Base-by-base conservation (phyloP, 768 basidiomycete genomes). In the Hebeloma cylindrosporum region DNA sequence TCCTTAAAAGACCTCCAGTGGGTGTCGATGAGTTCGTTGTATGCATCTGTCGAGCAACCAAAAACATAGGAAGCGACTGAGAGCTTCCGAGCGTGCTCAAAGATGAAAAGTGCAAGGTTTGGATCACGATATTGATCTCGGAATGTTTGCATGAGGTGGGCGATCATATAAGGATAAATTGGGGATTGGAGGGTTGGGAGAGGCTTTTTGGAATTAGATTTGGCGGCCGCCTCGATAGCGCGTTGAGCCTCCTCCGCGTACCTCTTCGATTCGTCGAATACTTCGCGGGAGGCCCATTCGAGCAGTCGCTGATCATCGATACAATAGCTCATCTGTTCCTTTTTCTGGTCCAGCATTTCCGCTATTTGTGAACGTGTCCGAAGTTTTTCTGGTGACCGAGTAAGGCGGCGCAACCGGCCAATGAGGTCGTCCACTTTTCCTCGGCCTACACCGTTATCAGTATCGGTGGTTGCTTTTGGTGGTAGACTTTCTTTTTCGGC, bases 11-110 rank as follows among this genome's bases (percentile, higher is more conserved):
- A 80, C 6, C 70, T 65, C 94, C 94, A 97, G 14, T 80, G 80
- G n/a, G 88, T 91, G 56, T 79, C 72, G 20, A 97, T 78, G 14
- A 93, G 74, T 60, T 95, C 91, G 63, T 93, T 92, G 65, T 95
- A 96, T 0, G 85, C 87, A 7, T 75, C 75, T 0, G 93, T 88
- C 7, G 89, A 86, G 64, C 94, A 97, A 2, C 93, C 94, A 56
- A 85, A 84, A 22, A 94, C 85, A 62, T 90, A 97, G 4, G 87
- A 91, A 3, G 83, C 73, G 37, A 85, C 78, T 1, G 88, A 90
- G 3, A 83, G 76, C 29, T 76, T 75, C 29, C 83, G 79, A 0
- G 91, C 88, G 61, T 93, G 77, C 38, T 84, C 72, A 69, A 96
- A 97, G 18, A 95, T 75, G 14, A 84, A 74, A 13, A 97, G 75